Evolutionary conservation across 2,329 filamentous ascomycete species (phyloP).

Genomic region (Monilinia fructicola): DNA sequence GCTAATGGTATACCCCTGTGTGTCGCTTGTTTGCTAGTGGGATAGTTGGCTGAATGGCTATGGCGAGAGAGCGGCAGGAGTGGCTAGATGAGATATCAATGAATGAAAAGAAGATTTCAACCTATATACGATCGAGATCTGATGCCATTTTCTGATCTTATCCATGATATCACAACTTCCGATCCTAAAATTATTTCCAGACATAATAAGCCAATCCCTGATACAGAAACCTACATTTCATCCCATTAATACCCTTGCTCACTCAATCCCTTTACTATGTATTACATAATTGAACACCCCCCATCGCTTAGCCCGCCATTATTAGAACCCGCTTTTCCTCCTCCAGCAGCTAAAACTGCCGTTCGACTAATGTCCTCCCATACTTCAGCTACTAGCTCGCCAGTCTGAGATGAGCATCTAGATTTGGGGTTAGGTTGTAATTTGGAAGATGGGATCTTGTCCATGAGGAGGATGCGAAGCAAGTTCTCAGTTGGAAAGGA

Average conservation of each 20-base stretch:
- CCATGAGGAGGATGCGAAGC: too few species aligned
- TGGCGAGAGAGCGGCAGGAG: neutral
- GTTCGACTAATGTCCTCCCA: slow-evolving; percentile 24
- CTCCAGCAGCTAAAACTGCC: slow-evolving; percentile 20
- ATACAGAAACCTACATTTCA: neutral
- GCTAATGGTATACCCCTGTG: slow-evolving; percentile 12
- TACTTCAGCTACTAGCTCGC: slow-evolving; percentile 22
- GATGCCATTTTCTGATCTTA: neutral
- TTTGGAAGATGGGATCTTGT: neutral
- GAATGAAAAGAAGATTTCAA: neutral
- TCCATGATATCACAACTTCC: neutral
- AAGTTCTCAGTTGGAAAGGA: neutral
- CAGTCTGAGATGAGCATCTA: slow-evolving; percentile 19
- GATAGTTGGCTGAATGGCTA: neutral
- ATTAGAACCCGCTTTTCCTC: slow-evolving; percentile 2
- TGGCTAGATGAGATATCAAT: slow-evolving; percentile 14
- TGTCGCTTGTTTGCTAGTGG: slow-evolving; percentile 7
- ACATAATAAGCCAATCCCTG: neutral
- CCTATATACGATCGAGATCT: neutral
- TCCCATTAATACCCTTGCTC: neutral
- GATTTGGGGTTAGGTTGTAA: neutral
- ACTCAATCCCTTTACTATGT: too few species aligned
- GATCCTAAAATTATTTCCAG: neutral
- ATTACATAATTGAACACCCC: slow-evolving; percentile 21
- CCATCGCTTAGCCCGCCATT: slow-evolving; percentile 18